Percentiles rank a stretch among this genome's conserved stretches.
Conservation (phyloP, 192 early-diverging fungal species). For the Podila horticola region DNA sequence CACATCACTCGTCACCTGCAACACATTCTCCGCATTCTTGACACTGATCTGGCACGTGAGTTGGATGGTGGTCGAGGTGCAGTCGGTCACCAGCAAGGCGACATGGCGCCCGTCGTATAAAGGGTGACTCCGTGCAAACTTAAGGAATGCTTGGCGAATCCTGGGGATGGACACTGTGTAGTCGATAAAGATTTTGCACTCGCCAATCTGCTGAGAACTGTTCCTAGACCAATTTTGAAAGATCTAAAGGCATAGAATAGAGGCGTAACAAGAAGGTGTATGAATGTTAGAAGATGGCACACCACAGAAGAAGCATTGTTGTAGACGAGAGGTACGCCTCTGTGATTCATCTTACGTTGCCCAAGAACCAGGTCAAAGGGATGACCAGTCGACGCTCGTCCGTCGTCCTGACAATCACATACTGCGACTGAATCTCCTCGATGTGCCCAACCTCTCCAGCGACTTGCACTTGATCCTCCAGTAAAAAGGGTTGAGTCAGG, state of each 20-base stretch:
- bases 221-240: slow-evolving; percentile 56
- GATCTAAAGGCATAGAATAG: slow-evolving; percentile 9
- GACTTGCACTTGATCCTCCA: slow-evolving; percentile 51
- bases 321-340: not conserved
- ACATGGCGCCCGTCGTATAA: slow-evolving; percentile 34
- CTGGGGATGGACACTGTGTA: slow-evolving; percentile 19
- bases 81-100: slow-evolving; percentile 24
- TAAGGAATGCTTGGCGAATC: slow-evolving; percentile 38
- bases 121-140: slow-evolving; percentile 36
- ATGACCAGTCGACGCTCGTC: slow-evolving; percentile 52
- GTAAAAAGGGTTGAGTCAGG: slow-evolving; percentile 53
- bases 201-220: slow-evolving; percentile 34
- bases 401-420: slow-evolving; percentile 45
- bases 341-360: slow-evolving; percentile 16
- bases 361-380: slow-evolving; percentile 51
- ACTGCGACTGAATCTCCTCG: slow-evolving; percentile 57
- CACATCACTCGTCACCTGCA: slow-evolving; percentile 37
- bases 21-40: slow-evolving; percentile 31
- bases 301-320: no score
- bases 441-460: slow-evolving; percentile 42
- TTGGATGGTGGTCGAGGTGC: slow-evolving; percentile 15
- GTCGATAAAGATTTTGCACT: slow-evolving; percentile 37
- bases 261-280: no score
- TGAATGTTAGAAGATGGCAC: no score
- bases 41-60: slow-evolving; percentile 46